These are phyloP conservation scores for Cetradonia linearis DNA, from an alignment of 495 filamentous ascomycete species.

Conservation along the genomic window DNA sequence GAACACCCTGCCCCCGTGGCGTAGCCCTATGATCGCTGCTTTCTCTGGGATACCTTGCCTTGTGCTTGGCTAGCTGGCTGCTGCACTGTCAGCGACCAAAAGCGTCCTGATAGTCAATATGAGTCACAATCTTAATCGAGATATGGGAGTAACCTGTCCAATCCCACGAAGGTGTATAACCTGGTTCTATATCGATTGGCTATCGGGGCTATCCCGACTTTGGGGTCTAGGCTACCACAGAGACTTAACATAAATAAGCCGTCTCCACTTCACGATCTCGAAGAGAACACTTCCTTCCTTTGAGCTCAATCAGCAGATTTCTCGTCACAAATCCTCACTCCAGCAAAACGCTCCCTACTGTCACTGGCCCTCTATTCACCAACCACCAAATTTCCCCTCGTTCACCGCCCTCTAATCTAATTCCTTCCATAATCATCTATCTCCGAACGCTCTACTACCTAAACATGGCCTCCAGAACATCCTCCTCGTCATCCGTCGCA, in stretches of 20 bases:
- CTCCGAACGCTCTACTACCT: no score
- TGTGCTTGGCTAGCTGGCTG: neutral
- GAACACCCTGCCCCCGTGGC: neutral
- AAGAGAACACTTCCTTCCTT: no score
- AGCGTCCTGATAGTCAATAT: no score
- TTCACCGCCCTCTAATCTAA: no score
- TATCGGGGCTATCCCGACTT: neutral
- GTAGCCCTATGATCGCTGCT: neutral
- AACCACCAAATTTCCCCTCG: neutral
- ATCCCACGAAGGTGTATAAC: neutral
- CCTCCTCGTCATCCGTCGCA: no score
- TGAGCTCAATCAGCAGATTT: neutral
- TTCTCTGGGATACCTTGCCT: neutral
- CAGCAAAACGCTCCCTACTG: no score
- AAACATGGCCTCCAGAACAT: no score
- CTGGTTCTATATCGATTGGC: neutral
- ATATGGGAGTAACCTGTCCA: neutral
- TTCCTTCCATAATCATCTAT: no score
- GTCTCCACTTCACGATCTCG: neutral
- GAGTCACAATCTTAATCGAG: neutral
- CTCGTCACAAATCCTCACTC: neutral
- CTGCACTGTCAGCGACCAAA: neutral
- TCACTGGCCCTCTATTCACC: neutral
- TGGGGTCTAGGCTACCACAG: neutral
- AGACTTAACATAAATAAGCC: neutral